These are phyloP conservation scores for Botrytis medusae DNA, from an alignment of 2,329 filamentous ascomycete species.

Conservation along the genomic window DNA sequence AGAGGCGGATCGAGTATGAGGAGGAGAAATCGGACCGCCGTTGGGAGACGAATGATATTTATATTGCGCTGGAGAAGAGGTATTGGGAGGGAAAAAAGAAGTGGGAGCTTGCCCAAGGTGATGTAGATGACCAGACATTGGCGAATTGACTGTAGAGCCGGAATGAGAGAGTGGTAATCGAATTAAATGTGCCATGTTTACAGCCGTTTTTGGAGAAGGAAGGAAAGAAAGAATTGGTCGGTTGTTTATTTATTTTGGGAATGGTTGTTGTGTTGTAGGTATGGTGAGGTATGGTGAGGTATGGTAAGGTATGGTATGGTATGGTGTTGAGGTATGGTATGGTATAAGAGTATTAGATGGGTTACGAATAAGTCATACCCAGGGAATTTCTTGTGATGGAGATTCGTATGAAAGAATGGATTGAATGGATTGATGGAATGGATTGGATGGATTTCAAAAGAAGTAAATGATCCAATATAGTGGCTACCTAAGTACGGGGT, in stretches of 20 bases:
- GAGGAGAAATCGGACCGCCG: constrained; percentile 35
- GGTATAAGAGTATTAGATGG: not conserved
- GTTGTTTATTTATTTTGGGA: constrained; percentile 7
- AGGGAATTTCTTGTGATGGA: not conserved
- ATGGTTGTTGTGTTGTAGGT: not conserved
- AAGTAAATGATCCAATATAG: not conserved
- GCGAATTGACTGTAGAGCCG: constrained; percentile 18
- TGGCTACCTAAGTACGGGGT: not conserved
- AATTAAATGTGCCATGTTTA: constrained; percentile 25
- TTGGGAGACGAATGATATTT: constrained; percentile 23
- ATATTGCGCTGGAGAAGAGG: constrained; percentile 9
- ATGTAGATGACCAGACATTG: constrained; percentile 26
- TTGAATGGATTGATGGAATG: not conserved
- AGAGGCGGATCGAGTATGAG: constrained; percentile 37
- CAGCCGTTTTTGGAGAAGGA: constrained; percentile 31
- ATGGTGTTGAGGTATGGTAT: not conserved
- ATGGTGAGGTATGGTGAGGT: not conserved
- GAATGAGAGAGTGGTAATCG: constrained; percentile 22
- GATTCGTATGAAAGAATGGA: not conserved
- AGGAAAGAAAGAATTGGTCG: constrained; percentile 37
- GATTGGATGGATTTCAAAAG: not conserved
- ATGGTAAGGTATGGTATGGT: not conserved
- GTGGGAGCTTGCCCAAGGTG: not conserved
- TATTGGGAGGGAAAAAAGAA: constrained; percentile 4
- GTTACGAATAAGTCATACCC: not conserved